Base-by-base conservation (phyloP, 306 rosid genomes). In the Cicer bijugum region DNA sequence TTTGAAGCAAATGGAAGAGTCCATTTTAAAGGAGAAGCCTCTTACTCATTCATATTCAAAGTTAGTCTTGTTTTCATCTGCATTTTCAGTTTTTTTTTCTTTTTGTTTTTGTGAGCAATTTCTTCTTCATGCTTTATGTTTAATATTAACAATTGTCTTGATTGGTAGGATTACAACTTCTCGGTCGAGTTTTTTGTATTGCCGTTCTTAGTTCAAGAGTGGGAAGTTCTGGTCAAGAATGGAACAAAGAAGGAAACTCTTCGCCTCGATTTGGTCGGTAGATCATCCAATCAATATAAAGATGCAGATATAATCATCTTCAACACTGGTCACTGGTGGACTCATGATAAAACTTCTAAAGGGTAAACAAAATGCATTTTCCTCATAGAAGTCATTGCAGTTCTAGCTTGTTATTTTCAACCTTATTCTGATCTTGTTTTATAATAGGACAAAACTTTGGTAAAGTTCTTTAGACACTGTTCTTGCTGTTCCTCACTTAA, bases 241-340 rank as follows among this genome's bases (percentile, higher is more conserved):
- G 96, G 97, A 71, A 60, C 87, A 2, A 89, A 80, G 84, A 91
- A 88, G 83, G 90, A 93, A 88, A 91, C 97, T 3, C 90, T 93
- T 46, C 98, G 96, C 47, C 93, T 93, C 1, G 98, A 93, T 84
- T 82, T 91, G 47, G 91, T 93, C 14, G 96, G 96, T 69, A 83
- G 73, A 69, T 84, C 98, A 19, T 83, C 97, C 0, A 59, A 78
- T 74, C 88, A 85, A 35, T 93, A 91, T 39, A 89, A 91, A 84
- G 75, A 79, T 59, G 98, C 96, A 1, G 97, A 93, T 84, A 67
- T 93, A 9, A 82, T 93, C 51, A 67, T 93, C 81, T 93, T 93
- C 81, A 93, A 93, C 87, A 93, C 98, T 11, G 97, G 97, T 8
- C 98, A 93, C 74, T 93, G 98, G 98, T 93, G 98, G 98, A 93